These are phyloP conservation scores for Pyricularia sp. DNA, from an alignment of 2,329 filamentous ascomycete species.

Conservation along the genomic window DNA sequence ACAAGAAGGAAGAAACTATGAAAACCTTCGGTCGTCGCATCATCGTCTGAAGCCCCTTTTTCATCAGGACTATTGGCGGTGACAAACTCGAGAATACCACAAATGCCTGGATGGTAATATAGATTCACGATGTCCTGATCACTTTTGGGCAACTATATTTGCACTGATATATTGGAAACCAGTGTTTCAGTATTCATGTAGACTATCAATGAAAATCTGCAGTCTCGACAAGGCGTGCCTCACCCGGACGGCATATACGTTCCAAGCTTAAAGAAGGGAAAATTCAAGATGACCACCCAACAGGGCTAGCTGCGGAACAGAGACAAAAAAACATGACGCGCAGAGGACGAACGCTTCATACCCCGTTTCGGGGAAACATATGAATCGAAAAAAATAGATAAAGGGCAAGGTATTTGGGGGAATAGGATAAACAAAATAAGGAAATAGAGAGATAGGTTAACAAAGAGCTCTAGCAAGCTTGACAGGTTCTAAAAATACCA, in stretches of 20 bases:
- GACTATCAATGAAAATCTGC: background rate
- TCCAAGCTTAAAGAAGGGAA: background rate
- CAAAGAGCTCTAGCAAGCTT: slow-evolving; percentile 3
- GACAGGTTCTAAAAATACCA: background rate
- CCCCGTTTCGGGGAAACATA: background rate
- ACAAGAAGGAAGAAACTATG: background rate
- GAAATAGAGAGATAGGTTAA: background rate
- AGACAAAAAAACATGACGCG: background rate
- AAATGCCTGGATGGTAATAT: background rate
- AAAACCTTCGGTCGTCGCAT: background rate
- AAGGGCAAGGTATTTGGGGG: background rate
- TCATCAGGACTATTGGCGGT: background rate
- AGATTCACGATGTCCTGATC: background rate
- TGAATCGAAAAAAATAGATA: background rate
- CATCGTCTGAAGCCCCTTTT: background rate
- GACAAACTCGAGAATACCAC: background rate
- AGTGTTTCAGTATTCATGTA: background rate
- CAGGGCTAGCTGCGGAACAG: background rate
- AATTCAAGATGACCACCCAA: background rate
- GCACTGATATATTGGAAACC: background rate
- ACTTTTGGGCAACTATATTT: background rate
- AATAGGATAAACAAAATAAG: background rate
- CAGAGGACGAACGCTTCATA: background rate
- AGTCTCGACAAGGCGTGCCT: background rate
- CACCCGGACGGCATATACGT: background rate